phyloP scores from a whole-genome alignment of 2,329 filamentous ascomycete species.

The Phyllosticta ampelicida region DNA sequence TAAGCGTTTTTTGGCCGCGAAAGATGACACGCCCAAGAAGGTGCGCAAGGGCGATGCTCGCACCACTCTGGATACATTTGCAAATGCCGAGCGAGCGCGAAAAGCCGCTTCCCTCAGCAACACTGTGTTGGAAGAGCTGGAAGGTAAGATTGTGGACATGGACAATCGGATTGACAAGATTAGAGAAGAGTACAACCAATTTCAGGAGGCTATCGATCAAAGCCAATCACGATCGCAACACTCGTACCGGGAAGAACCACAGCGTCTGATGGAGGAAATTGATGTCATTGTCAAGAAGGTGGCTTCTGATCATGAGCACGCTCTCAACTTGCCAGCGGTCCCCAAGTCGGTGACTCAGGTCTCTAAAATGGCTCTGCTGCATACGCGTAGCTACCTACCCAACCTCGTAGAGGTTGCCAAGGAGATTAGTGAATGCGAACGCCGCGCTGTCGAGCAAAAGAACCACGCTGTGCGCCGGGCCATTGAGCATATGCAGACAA shows the following conservation, averaged over 20 bases:
- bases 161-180: constrained; percentile 32
- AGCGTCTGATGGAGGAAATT: constrained; percentile 69
- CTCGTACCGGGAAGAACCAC: constrained; percentile 51
- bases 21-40: constrained; percentile 13
- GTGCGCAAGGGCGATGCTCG: constrained; percentile 19
- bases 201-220: constrained; percentile 34
- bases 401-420: constrained; percentile 45
- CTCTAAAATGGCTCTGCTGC: constrained; percentile 53
- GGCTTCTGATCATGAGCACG: constrained; percentile 70
- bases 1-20: constrained; percentile 36
- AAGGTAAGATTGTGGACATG: constrained; percentile 40
- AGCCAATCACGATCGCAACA: constrained; percentile 43
- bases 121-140: constrained; percentile 51
- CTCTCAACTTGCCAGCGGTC: constrained; percentile 56
- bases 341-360: constrained; percentile 52
- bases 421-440: constrained; percentile 46
- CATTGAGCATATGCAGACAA: constrained; percentile 66
- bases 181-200: constrained; percentile 32
- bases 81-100: constrained; percentile 47
- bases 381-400: constrained; percentile 53
- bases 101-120: constrained; percentile 61
- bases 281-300: constrained; percentile 80
- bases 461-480: constrained; percentile 57
- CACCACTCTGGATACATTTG: constrained; percentile 16
- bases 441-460: constrained; percentile 47